phyloP scores from a whole-genome alignment of 148 eudicot genomes.

The Bassia scoparia region DNA sequence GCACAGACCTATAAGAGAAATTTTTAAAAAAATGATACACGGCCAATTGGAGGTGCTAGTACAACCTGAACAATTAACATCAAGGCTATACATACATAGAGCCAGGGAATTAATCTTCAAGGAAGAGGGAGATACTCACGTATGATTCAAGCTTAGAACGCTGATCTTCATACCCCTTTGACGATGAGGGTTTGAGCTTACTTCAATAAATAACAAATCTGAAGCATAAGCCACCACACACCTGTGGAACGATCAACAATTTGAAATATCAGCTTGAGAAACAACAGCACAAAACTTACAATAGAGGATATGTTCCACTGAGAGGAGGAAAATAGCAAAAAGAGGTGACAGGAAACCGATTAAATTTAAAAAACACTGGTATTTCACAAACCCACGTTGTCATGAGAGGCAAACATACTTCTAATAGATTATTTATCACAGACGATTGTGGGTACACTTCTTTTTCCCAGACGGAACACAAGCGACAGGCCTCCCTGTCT shows the following conservation, averaged over 20 bases:
- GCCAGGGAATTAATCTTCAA: neutral
- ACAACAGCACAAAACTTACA: neutral
- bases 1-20: too few species aligned
- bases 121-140: slow-evolving; percentile 48
- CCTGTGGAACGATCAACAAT: slow-evolving; percentile 41
- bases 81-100: neutral
- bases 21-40: neutral
- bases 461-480: too few species aligned
- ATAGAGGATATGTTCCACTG: neutral
- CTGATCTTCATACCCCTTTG: slow-evolving; percentile 50
- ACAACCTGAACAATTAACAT: neutral
- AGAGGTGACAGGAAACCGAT: neutral
- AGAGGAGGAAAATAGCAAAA: neutral
- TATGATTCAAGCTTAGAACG: slow-evolving; percentile 78
- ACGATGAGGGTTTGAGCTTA: slow-evolving; percentile 87
- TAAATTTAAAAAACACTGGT: neutral
- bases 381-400: neutral
- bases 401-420: neutral
- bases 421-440: neutral
- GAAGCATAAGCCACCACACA: slow-evolving; percentile 89
- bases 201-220: slow-evolving; percentile 71
- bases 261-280: neutral
- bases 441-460: neutral
- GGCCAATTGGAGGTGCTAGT: neutral
- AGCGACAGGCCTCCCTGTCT: too few species aligned